Evolutionary conservation across 2,329 filamentous ascomycete species (phyloP).

Genomic region (Scleromitrula shiraiana): DNA sequence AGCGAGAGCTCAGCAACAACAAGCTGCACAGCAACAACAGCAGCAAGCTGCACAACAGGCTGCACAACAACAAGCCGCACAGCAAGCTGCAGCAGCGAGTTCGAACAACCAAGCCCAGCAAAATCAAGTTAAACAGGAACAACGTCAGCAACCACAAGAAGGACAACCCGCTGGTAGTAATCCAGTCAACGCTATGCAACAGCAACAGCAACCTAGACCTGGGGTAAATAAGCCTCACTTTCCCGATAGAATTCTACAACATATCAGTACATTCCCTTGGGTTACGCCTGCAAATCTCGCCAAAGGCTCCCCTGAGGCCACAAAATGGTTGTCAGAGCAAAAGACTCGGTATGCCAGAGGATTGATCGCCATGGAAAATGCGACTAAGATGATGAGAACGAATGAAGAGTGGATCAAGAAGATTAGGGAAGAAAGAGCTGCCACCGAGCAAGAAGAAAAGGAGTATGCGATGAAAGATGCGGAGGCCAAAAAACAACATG

Average conservation of each 20-base stretch:
- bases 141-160: conserved; percentile 6
- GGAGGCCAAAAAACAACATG: conserved; percentile 37
- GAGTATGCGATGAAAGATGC: conserved; percentile 38
- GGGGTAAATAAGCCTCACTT: conserved; percentile 11
- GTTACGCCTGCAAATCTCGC: conserved; percentile 36
- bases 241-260: conserved; percentile 33
- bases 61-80: background rate
- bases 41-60: conserved; percentile 10
- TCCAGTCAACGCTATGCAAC: conserved; percentile 9
- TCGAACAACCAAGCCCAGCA: conserved; percentile 8
- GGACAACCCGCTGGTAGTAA: conserved; percentile 11
- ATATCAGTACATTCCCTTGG: conserved; percentile 42
- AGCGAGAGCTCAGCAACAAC: background rate
- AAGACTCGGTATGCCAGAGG: conserved; percentile 41
- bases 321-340: conserved; percentile 41
- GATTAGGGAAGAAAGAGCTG: conserved; percentile 36
- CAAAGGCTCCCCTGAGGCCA: conserved; percentile 35
- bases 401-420: conserved; percentile 39
- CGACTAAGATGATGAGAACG: conserved; percentile 34
- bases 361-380: conserved; percentile 42
- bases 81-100: conserved; percentile 9
- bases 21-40: conserved; percentile 10
- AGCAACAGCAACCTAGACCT: conserved; percentile 12
- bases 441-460: conserved; percentile 40
- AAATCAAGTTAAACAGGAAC: conserved; percentile 9